Evolutionary conservation across 2,329 filamentous ascomycete species (phyloP).

Genomic region (Dothiorella sarmentorum): DNA sequence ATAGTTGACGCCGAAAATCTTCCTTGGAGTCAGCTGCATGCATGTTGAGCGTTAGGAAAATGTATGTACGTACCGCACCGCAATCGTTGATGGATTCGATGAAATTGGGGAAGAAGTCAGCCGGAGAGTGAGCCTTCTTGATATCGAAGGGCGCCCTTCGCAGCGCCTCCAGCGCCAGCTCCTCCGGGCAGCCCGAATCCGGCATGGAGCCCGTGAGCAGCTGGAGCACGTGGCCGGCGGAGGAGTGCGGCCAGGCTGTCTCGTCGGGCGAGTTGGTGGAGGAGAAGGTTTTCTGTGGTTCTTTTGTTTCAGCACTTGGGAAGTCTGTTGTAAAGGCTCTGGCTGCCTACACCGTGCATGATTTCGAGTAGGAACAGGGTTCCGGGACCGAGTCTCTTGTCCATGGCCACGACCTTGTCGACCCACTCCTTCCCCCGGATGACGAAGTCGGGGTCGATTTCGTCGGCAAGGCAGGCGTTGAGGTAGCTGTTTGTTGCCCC

Average conservation of each 20-base stretch:
- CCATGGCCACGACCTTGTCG: constrained; percentile 21
- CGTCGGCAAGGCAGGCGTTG: constrained; percentile 25
- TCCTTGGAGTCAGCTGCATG: too few species aligned
- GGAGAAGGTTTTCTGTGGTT: constrained; percentile 20
- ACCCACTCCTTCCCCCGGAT: constrained; percentile 29
- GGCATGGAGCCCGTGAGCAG: constrained; percentile 24
- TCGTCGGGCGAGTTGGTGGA: constrained; percentile 20
- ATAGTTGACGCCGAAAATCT: constrained; percentile 26
- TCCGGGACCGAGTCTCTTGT: constrained; percentile 23
- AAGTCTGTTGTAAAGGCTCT: not conserved
- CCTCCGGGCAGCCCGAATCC: constrained; percentile 20
- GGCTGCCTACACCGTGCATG: constrained; percentile 25
- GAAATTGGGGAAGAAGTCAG: constrained; percentile 27
- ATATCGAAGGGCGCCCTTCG: constrained; percentile 20
- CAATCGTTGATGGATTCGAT: constrained; percentile 25
- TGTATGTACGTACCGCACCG: not conserved
- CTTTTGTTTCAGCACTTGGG: not conserved
- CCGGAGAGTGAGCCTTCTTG: constrained; percentile 22
- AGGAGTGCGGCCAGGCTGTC: constrained; percentile 28
- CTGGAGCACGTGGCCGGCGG: constrained; percentile 26
- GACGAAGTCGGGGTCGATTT: constrained; percentile 27
- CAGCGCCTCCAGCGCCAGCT: constrained; percentile 22
- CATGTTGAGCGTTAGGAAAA: too few species aligned
- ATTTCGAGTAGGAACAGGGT: constrained; percentile 28
- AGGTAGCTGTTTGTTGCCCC: constrained; percentile 24